Evolutionary conservation across 805 yeast genomes (phyloP).

Genomic region (Kazachstania africana): DNA sequence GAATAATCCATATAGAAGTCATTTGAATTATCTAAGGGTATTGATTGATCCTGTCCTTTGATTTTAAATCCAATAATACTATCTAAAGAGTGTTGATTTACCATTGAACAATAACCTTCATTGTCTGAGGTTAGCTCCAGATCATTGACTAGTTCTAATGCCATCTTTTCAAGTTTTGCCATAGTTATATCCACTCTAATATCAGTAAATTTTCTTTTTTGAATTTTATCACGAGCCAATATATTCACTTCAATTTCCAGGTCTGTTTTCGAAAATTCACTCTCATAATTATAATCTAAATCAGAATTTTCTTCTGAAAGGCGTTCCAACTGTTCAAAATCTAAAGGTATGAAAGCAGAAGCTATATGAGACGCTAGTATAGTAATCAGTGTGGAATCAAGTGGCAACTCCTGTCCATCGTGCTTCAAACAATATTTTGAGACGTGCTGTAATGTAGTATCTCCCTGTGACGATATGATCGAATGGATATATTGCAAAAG

Average conservation of each 20-base stretch:
- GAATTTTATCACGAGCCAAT: conserved; percentile 6
- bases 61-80: conserved; percentile 15
- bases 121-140: conserved; percentile 8
- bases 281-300: conserved; percentile 8
- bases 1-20: conserved; percentile 12
- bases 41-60: conserved; percentile 12
- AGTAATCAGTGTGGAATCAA: too few species aligned
- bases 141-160: conserved; percentile 8
- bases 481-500: conserved; percentile 21
- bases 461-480: too few species aligned
- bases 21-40: conserved; percentile 7
- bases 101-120: conserved; percentile 8
- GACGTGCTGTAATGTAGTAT: too few species aligned
- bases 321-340: too few species aligned
- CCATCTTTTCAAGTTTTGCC: conserved; percentile 9
- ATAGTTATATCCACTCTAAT: conserved; percentile 5
- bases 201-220: conserved; percentile 6
- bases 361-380: too few species aligned
- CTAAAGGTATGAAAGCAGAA: too few species aligned
- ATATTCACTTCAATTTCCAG: conserved; percentile 15
- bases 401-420: too few species aligned
- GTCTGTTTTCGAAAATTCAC: conserved; percentile 8
- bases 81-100: conserved; percentile 6
- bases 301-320: too few species aligned
- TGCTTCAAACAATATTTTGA: too few species aligned